These are phyloP conservation scores for Metschnikowia reukaufii DNA, from an alignment of 805 yeast genomes.

Conservation along the genomic window DNA sequence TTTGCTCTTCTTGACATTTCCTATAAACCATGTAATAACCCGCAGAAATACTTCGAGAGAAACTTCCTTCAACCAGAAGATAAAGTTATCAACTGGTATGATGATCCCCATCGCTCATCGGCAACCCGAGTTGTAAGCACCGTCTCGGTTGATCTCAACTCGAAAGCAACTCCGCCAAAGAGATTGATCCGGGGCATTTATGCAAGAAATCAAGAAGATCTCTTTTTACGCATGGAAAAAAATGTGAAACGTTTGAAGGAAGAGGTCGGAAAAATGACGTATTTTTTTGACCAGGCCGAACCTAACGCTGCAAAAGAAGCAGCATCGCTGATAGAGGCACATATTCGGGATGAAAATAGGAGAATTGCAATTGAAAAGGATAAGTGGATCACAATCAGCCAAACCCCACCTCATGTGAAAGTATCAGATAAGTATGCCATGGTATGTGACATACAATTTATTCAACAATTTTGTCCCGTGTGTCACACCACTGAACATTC, in stretches of 20 bases:
- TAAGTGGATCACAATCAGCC: not conserved
- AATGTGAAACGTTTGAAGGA: not conserved
- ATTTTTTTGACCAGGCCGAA: not conserved
- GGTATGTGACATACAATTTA: not conserved
- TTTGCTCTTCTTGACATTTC: not conserved
- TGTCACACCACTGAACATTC: conserved; percentile 1
- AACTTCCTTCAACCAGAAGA: not conserved
- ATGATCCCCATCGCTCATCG: not conserved
- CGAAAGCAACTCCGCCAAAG: not conserved
- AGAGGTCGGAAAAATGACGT: not conserved
- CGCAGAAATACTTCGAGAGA: not conserved
- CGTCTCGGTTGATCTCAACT: not conserved
- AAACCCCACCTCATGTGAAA: not conserved
- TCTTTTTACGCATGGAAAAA: not conserved
- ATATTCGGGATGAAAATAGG: not conserved
- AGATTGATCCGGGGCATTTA: not conserved
- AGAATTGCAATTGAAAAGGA: no score
- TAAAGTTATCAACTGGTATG: not conserved
- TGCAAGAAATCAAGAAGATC: not conserved
- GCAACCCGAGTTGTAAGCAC: not conserved
- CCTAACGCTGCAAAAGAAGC: no score
- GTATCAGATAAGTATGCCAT: not conserved
- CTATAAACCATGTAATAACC: not conserved
- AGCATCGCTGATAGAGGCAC: no score
- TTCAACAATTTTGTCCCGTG: not conserved